Evolutionary conservation across 495 filamentous ascomycete genomes (phyloP).

Genomic region (Lasiosphaeria hispida): DNA sequence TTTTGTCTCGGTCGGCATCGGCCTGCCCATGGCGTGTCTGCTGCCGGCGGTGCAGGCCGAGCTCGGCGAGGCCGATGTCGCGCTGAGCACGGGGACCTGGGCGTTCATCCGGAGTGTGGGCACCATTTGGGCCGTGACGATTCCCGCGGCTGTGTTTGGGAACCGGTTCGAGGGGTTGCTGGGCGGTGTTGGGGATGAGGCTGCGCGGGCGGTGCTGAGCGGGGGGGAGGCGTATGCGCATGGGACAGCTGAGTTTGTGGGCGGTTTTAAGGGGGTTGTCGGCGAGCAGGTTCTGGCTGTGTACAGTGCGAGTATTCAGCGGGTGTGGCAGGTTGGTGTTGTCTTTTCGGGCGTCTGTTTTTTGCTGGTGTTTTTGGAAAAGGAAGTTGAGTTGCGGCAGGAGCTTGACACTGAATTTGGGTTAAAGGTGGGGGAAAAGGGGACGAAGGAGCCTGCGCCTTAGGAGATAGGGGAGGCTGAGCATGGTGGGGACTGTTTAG

Average conservation of each 20-base stretch:
- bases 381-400: slow-evolving; percentile 26
- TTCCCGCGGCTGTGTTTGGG: slow-evolving; percentile 53
- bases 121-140: slow-evolving; percentile 48
- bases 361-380: slow-evolving; percentile 26
- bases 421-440: background rate
- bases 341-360: slow-evolving; percentile 29
- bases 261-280: slow-evolving; percentile 18
- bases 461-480: background rate
- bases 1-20: slow-evolving; percentile 27
- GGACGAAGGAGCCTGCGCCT: slow-evolving; percentile 1
- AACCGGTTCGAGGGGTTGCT: slow-evolving; percentile 27
- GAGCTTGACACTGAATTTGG: slow-evolving; percentile 33
- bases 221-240: slow-evolving; percentile 29
- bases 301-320: slow-evolving; percentile 24
- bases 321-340: slow-evolving; percentile 31
- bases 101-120: slow-evolving; percentile 49
- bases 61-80: slow-evolving; percentile 38
- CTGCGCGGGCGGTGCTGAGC: slow-evolving; percentile 16
- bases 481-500: too few species aligned
- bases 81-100: slow-evolving; percentile 43
- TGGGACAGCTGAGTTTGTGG: slow-evolving; percentile 11
- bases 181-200: slow-evolving; percentile 22
- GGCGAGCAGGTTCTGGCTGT: slow-evolving; percentile 26
- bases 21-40: slow-evolving; percentile 30
- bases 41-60: slow-evolving; percentile 42